phyloP scores from a whole-genome alignment of 2,329 filamentous ascomycete genomes.

The Mycosphaerella sp. region DNA sequence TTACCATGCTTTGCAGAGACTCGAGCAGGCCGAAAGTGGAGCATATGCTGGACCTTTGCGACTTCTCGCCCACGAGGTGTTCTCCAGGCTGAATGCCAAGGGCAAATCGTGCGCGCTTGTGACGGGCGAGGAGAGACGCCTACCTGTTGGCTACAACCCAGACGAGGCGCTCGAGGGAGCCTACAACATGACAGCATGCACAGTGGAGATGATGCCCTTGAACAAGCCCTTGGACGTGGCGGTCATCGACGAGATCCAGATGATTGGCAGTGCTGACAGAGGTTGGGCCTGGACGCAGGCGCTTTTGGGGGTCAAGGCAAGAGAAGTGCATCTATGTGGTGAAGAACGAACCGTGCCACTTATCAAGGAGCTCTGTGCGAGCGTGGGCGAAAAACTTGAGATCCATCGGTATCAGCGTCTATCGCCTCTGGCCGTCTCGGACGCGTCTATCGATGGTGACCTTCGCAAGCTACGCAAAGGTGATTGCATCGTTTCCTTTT shows the following conservation, averaged over 20 bases:
- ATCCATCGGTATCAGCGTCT: constrained; percentile 80
- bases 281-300: constrained; percentile 96
- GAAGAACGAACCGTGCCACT: constrained; percentile 77
- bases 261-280: constrained; percentile 74
- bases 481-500: constrained; percentile 85
- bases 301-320: constrained; percentile 75
- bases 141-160: constrained; percentile 41
- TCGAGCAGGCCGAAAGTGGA: constrained; percentile 69
- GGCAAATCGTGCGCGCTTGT: constrained; percentile 71
- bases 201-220: constrained; percentile 79
- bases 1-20: constrained; percentile 79
- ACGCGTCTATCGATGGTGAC: constrained; percentile 56
- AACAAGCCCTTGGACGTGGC: constrained; percentile 70
- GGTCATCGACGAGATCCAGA: constrained; percentile 98
- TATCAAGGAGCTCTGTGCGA: constrained; percentile 68
- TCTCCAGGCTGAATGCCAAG: constrained; percentile 72
- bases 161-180: constrained; percentile 46
- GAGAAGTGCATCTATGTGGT: constrained; percentile 88
- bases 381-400: constrained; percentile 73
- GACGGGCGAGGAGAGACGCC: constrained; percentile 82
- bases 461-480: constrained; percentile 71
- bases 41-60: constrained; percentile 88
- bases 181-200: constrained; percentile 67
- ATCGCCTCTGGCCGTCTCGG: constrained; percentile 65
- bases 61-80: constrained; percentile 90